Conservation (phyloP, 2,329 filamentous ascomycete genomes). For the Rhynchosporium agropyri region DNA sequence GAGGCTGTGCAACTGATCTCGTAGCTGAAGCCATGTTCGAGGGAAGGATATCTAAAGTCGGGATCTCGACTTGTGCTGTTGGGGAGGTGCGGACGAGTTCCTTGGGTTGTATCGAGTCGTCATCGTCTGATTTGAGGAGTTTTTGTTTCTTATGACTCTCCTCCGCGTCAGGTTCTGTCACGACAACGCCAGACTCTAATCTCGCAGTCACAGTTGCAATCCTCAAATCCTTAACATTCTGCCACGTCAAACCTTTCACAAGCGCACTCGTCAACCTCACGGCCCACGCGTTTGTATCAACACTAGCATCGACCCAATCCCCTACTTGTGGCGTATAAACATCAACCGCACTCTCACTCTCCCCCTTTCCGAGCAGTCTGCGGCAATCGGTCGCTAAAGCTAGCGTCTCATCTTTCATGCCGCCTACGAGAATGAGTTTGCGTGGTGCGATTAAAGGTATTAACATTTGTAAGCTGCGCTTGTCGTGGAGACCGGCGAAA, state of each 20-base stretch:
- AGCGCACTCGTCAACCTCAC: constrained; percentile 86
- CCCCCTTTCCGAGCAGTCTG: constrained; percentile 58
- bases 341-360: constrained; percentile 55
- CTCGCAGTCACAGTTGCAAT: constrained; percentile 90
- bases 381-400: constrained; percentile 79
- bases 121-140: constrained; percentile 48
- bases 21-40: constrained; percentile 68
- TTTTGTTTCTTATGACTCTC: constrained; percentile 50
- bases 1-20: constrained; percentile 77
- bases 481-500: constrained; percentile 90
- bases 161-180: constrained; percentile 45
- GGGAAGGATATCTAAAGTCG: constrained; percentile 53
- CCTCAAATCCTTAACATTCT: constrained; percentile 84
- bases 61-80: constrained; percentile 29
- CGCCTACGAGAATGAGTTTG: constrained; percentile 90
- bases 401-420: constrained; percentile 75
- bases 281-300: constrained; percentile 97
- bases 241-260: constrained; percentile 89
- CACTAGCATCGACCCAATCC: constrained; percentile 79
- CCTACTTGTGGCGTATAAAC: constrained; percentile 84
- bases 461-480: constrained; percentile 89
- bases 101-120: constrained; percentile 35
- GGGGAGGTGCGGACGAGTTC: constrained; percentile 30
- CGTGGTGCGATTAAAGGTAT: constrained; percentile 92
- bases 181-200: constrained; percentile 55